phyloP scores from a whole-genome alignment of 176 grass and related monocot species.

The Zoysia japonica region DNA sequence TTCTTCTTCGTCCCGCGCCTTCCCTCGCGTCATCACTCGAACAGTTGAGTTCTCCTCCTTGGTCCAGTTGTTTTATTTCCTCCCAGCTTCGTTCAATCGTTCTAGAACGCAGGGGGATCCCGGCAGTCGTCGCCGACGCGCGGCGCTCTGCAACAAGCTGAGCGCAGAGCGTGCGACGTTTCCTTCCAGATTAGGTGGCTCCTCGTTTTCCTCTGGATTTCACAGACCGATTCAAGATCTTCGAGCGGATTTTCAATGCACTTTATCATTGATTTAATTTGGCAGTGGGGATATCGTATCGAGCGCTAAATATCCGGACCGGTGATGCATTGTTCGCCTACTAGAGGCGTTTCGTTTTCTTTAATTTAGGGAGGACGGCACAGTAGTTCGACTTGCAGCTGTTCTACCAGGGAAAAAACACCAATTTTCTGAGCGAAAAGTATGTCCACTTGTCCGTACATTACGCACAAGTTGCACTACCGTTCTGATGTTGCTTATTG shows the following conservation, averaged over 20 bases:
- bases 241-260: not conserved
- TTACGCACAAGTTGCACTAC: slow-evolving; percentile 42
- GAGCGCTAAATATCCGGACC: not conserved
- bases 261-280: too few relatives aligned
- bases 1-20: not conserved
- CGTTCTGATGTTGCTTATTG: slow-evolving; percentile 44
- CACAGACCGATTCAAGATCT: slow-evolving; percentile 16
- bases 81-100: not conserved
- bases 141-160: slow-evolving; percentile 7
- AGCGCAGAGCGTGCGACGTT: not conserved
- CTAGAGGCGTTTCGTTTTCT: slow-evolving; percentile 6
- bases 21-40: not conserved
- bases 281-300: not conserved
- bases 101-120: not conserved
- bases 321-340: slow-evolving; percentile 44
- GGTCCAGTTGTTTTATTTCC: not conserved
- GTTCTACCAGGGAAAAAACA: slow-evolving; percentile 21
- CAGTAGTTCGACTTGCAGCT: slow-evolving; percentile 21
- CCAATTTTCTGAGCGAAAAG: slow-evolving; percentile 38
- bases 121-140: not conserved
- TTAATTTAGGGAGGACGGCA: not conserved
- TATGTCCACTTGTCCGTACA: not conserved
- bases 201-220: slow-evolving; percentile 3
- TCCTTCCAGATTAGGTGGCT: slow-evolving; percentile 35
- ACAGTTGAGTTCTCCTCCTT: slow-evolving; percentile 38